Base-by-base conservation (phyloP, 352 stramenopile species). In the Pythium monospermum region DNA sequence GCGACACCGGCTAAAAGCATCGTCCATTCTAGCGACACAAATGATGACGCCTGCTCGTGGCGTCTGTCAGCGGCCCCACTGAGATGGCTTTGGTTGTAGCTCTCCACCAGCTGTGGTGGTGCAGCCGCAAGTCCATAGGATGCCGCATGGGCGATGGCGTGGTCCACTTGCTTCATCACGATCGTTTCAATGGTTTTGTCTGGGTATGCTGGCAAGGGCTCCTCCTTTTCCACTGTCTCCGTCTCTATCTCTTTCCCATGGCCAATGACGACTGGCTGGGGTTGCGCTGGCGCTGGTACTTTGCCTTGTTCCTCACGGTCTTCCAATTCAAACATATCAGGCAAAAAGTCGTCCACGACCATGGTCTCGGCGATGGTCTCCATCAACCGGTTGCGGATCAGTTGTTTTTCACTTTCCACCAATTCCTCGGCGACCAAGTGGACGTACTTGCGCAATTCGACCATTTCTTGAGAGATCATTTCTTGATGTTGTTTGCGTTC, bases 381-480 rank as follows among this genome's bases (percentile, higher is more conserved):
- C 52, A 73, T 56, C 16, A 85, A 30, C 0, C 66, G 63, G 25
- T 61, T 41, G 19, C 73, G 73, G 40, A 86, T 76, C 19, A 67
- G 66, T 32, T 71, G 47, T 7, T 68, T 73, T 49, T 88, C 74
- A 31, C 82, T 67, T 44, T 72, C 64, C 7, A 85, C 67, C 50
- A 86, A 56, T 36, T 86, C 74, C 27, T 70, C 64, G 21, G 75
- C 85, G 33, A 73, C 59, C 13, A 56, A 47, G 15, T 81, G 49
- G 38, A 86, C 69, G n/a, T 80, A 69, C 3, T 50, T 47, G 21
- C 76, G 70, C 31, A 89, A 44, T 28, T 74, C 57, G 61, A 76
- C 66, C 76, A 89, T 89, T 53, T 89, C 76, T n/a, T 53, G 66
- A 10, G 72, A 46, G 53, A 89, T 73, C 52, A 74, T 71, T n/a